phyloP scores from a whole-genome alignment of 306 rosid species.

The Vigna radiata region DNA sequence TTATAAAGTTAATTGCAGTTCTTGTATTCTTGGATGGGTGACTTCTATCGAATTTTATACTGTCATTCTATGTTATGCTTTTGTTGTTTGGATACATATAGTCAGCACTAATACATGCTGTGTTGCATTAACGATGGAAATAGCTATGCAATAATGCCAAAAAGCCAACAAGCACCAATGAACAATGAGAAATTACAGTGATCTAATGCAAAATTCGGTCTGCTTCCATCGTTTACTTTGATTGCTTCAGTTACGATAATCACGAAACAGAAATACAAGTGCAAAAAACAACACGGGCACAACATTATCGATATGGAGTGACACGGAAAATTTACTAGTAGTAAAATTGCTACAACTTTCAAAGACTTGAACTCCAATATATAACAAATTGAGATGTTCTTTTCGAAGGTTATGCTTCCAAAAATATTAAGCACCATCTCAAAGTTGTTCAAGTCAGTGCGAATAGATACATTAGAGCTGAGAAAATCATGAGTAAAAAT shows the following conservation, averaged over 20 bases:
- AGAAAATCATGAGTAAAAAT: slow-evolving; percentile 32
- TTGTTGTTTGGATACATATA: not conserved
- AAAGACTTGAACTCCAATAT: slow-evolving; percentile 4
- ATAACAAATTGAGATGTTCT: not conserved
- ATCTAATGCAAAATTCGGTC: slow-evolving; percentile 6
- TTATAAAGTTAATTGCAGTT: no score
- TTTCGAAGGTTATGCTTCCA: slow-evolving; percentile 7
- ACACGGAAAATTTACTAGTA: not conserved
- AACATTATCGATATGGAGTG: not conserved
- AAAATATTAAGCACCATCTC: slow-evolving; percentile 6
- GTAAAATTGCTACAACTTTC: not conserved
- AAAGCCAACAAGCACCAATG: not conserved
- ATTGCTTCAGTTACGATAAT: not conserved
- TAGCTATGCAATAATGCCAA: not conserved
- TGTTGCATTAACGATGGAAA: not conserved
- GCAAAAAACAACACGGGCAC: no score
- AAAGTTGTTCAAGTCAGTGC: slow-evolving; percentile 26
- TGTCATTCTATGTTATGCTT: not conserved
- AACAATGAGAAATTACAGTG: not conserved
- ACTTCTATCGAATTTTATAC: no score
- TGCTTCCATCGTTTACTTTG: slow-evolving; percentile 1
- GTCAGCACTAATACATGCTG: not conserved
- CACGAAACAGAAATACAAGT: not conserved
- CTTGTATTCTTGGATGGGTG: no score
- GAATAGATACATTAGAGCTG: slow-evolving; percentile 25